A percentile compares a stretch with the other conserved stretches of the same genome.
These are phyloP conservation scores for Sedum album DNA, from an alignment of 164 flowering plant species.

Conservation along the genomic window DNA sequence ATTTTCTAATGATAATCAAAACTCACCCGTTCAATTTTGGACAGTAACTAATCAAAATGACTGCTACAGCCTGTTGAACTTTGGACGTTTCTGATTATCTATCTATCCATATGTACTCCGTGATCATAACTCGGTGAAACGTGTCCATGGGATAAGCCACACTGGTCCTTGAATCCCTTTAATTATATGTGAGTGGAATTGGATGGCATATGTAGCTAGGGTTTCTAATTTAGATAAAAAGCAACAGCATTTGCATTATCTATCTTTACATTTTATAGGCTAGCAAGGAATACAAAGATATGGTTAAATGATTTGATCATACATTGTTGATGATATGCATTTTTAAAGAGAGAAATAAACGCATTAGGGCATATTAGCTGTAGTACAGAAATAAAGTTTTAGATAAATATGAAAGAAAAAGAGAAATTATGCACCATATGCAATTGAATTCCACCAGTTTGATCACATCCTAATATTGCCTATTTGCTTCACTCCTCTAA, in stretches of 20 bases:
- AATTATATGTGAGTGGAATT: neutral
- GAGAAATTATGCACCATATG: neutral
- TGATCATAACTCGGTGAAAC: neutral
- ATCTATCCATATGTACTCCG: neutral
- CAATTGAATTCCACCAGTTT: neutral
- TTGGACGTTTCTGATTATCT: too few species aligned
- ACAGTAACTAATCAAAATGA: too few species aligned
- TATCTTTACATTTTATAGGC: conserved; percentile 1
- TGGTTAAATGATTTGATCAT: neutral
- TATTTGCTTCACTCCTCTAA: neutral
- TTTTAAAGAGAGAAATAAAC: neutral
- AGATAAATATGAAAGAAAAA: neutral
- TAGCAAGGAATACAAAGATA: neutral
- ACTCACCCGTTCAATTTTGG: too few species aligned
- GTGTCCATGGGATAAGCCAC: neutral
- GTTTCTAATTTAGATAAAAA: neutral
- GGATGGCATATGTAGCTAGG: neutral
- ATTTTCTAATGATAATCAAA: too few species aligned
- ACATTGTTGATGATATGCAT: neutral
- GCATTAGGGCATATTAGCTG: neutral
- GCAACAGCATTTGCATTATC: neutral
- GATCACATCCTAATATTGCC: neutral
- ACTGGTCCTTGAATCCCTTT: neutral
- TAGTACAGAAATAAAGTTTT: neutral
- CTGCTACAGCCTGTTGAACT: too few species aligned